Evolutionary conservation across 2,329 filamentous ascomycete species (phyloP), one percentile per base, ranked within the genome.

Genomic region (Fusarium cicatricum): DNA sequence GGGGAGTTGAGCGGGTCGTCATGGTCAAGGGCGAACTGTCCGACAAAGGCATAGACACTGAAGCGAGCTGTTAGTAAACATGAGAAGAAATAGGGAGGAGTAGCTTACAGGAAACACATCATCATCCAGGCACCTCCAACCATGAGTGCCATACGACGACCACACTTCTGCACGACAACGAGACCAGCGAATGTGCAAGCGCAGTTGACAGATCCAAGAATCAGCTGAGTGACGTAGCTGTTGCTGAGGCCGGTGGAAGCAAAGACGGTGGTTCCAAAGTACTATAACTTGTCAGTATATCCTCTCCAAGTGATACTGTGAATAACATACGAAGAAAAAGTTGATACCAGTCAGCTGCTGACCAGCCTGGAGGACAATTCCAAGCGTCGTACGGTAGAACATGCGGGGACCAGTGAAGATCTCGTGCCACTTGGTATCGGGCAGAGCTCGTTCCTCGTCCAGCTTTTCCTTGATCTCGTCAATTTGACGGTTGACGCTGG

Each of bases 361-460:
- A 5, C 87, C 82, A 36, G 85, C 82, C 72, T 89, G 85, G 2
- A 90, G 80, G 4, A 78, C 70, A 31, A 90, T 82, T 33, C 88
- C 87, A 0, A 90, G 78, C 0, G 85, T 40, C 0, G 85, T 87
- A 21, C 88, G 82, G 71, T 90, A 86, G 6, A 83, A 64, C 84
- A 90, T 90, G 19, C 84, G 80, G 11, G 86, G 86, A 3, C 82
- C 87, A 15, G 86, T 89, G 67, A 90, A 89, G 70, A 89, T 85
- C 65, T 89, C 87, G 55, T 78, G 70, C 74, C 78, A 80, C 21
- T 73, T 76, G 29, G 80, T 79, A 50, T 82, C 78, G n/a, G 77
- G 76, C 0, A 77, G 74, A 31, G 76, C 72, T 34, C 67, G 60
- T 46, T 73, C 74, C 67, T 85, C 82, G 3, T 78, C 73, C 3